Evolutionary conservation across 495 filamentous ascomycete species (phyloP).

Genomic region (Hyaloscypha variabilis): DNA sequence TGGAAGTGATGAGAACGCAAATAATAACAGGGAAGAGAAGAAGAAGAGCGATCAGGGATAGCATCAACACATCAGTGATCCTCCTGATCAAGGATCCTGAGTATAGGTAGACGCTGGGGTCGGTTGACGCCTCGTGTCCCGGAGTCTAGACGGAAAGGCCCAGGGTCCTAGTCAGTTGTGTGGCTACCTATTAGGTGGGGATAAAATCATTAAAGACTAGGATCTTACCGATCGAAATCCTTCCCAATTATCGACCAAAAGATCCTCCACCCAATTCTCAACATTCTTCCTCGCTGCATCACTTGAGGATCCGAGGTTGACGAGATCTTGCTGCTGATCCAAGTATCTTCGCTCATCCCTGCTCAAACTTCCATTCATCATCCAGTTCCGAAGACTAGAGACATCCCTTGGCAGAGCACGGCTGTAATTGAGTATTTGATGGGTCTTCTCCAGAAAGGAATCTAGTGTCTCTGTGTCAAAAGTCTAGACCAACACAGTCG

Average conservation of each 20-base stretch:
- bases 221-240: conserved; percentile 31
- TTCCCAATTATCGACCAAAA: conserved; percentile 29
- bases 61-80: conserved; percentile 30
- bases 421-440: conserved; percentile 20
- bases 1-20: conserved; percentile 27
- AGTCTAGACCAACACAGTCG: not conserved
- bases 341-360: conserved; percentile 38
- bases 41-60: conserved; percentile 33
- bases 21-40: conserved; percentile 38
- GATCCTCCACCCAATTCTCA: conserved; percentile 34
- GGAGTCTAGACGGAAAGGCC: conserved; percentile 1
- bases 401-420: conserved; percentile 26
- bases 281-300: conserved; percentile 33
- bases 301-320: conserved; percentile 25
- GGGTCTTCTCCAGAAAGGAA: conserved; percentile 26
- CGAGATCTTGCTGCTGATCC: conserved; percentile 25
- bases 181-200: conserved; percentile 2
- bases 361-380: conserved; percentile 31
- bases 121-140: conserved; percentile 25
- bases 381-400: conserved; percentile 36
- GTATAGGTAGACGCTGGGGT: conserved; percentile 34
- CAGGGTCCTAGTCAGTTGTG: no score
- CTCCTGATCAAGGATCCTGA: conserved; percentile 30
- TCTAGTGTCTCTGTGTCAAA: conserved; percentile 23
- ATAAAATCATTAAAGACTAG: not conserved